These are phyloP conservation scores for Cladorrhinum samala DNA, from an alignment of 495 filamentous ascomycete genomes.

Conservation along the genomic window DNA sequence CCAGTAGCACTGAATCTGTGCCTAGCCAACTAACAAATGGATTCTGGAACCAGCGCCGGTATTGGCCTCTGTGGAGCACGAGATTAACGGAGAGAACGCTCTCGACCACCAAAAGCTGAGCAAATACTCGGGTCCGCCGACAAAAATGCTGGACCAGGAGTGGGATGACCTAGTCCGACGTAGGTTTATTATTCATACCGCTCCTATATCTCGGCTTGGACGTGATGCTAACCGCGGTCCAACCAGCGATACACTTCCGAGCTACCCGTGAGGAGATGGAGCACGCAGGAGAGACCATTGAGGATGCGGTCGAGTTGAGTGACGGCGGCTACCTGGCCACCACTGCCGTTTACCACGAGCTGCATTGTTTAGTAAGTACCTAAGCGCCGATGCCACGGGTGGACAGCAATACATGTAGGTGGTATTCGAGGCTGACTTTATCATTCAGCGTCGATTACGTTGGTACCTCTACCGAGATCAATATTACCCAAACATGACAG, in stretches of 20 bases:
- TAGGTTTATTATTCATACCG: not conserved
- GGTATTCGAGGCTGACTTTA: too few relatives aligned
- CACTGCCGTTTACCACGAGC: constrained; percentile 17
- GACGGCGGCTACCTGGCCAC: constrained; percentile 14
- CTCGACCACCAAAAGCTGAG: constrained; percentile 7
- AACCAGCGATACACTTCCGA: constrained; percentile 9
- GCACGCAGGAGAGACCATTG: constrained; percentile 4
- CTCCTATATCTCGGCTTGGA: too few relatives aligned
- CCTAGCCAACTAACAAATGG: too few relatives aligned
- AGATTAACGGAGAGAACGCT: constrained; percentile 8
- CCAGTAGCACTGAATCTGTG: too few relatives aligned
- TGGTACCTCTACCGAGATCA: constrained; percentile 7
- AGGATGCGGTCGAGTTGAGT: constrained; percentile 4
- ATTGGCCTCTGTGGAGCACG: constrained; percentile 7
- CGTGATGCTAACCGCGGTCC: too few relatives aligned
- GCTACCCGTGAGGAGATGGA: constrained; percentile 9
- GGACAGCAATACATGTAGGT: too few relatives aligned
- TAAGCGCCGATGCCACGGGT: not conserved
- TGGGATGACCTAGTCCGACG: constrained; percentile 14
- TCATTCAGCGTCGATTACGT: constrained; percentile 13
- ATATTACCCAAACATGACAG: constrained; percentile 19
- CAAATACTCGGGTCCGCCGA: constrained; percentile 10
- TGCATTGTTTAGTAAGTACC: constrained; percentile 17
- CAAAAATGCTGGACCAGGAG: constrained; percentile 3
- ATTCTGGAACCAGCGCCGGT: too few relatives aligned